Conservation (phyloP, 2,329 filamentous ascomycete genomes). For the Huntiella abstrusa region DNA sequence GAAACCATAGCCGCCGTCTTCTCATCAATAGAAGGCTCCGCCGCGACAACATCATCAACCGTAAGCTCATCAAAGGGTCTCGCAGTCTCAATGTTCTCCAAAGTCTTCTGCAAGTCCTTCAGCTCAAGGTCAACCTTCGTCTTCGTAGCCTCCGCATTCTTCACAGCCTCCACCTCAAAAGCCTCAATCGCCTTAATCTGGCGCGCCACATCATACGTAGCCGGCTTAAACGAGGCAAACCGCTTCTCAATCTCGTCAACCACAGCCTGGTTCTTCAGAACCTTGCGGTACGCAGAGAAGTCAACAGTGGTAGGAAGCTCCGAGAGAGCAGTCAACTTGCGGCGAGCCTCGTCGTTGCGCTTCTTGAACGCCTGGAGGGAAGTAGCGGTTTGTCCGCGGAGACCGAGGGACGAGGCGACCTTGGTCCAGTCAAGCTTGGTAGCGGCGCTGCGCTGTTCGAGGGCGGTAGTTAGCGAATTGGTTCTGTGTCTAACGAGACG, state of each 20-base stretch:
- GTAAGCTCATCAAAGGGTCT: slow-evolving; percentile 93
- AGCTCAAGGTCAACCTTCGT: slow-evolving; percentile 87
- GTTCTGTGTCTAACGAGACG: no score
- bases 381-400: slow-evolving; percentile 82
- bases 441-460: slow-evolving; percentile 75
- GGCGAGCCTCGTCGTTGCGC: slow-evolving; percentile 96
- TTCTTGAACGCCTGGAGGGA: slow-evolving; percentile 96
- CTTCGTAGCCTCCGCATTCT: slow-evolving; percentile 96
- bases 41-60: slow-evolving; percentile 87
- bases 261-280: slow-evolving; percentile 91
- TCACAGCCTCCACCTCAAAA: slow-evolving; percentile 90
- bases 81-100: slow-evolving; percentile 93
- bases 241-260: slow-evolving; percentile 95
- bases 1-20: slow-evolving; percentile 87
- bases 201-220: slow-evolving; percentile 76
- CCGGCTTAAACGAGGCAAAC: slow-evolving; percentile 78
- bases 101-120: slow-evolving; percentile 78
- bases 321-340: slow-evolving; percentile 68
- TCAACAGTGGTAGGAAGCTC: slow-evolving; percentile 77
- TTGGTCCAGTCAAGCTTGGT: slow-evolving; percentile 99
- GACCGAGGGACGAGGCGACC: slow-evolving; percentile 81
- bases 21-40: slow-evolving; percentile 92
- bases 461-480: slow-evolving; percentile 6
- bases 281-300: slow-evolving; percentile 77
- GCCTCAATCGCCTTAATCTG: slow-evolving; percentile 97